Evolutionary conservation across 768 basidiomycete genomes (phyloP), one percentile per base, ranked within the genome.

Genomic region (Trametes punicea): DNA sequence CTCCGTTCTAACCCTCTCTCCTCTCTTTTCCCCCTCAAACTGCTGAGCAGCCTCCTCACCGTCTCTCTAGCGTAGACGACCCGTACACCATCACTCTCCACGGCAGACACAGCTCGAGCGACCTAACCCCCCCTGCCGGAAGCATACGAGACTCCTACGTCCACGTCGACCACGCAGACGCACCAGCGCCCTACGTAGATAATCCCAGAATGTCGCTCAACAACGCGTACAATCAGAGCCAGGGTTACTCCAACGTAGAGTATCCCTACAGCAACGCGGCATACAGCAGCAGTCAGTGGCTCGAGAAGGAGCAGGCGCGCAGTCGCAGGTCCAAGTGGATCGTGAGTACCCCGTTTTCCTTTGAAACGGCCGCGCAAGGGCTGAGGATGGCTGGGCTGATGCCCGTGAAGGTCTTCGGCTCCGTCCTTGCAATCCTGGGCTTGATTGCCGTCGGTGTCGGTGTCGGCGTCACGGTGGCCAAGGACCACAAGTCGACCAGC

Each of bases 391-490:
- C 27, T 20, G 10, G 42, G 15, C 34, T 5, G 15, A 27, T 48
- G 49, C 15, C 25, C 56, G n/a, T n/a, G 13, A 55, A 88, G 87
- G 75, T 85, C 56, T 71, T 83, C 50, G 81, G 78, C 20, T 73
- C 77, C 8, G 52, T 84, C 44, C 58, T 72, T 26, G 75, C 65
- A 10, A 62, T 89, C 23, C 55, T 80, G 26, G 68, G 77, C 44
- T 67, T 91, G 46, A 76, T 83, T 31, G 80, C 71, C n/a, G 72
- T 77, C 23, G 88, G 78, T 39, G 78, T 88, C 50, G 77, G 74
- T 23, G 77, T 85, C 20, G 90, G 89, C 21, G 82, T 93, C 33
- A 69, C 77, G 6, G 78, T 92, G 26, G 74, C 83, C 16, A 84
- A 81, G 50, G 77, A 78, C 60, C 74, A 77, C 57, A 77, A 73